These are phyloP conservation scores for Salicornia ramosissima DNA, from an alignment of 148 eudicot species.

Conservation along the genomic window DNA sequence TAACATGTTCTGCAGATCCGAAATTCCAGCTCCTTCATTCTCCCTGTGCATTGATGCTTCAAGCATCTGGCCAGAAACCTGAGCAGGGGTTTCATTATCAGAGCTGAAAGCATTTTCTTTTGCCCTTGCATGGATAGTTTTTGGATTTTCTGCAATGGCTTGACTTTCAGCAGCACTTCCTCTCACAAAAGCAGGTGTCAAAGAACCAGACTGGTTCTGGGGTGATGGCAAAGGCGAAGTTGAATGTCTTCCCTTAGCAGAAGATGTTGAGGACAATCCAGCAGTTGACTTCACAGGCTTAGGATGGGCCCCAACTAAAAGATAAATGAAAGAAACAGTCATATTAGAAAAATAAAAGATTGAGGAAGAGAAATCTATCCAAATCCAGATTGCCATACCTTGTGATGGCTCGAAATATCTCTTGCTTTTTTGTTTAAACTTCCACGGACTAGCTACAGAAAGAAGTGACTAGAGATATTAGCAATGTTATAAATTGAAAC, in stretches of 20 bases:
- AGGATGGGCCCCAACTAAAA: slow-evolving; percentile 50
- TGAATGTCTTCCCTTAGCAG: slow-evolving; percentile 56
- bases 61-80: slow-evolving; percentile 23
- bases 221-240: slow-evolving; percentile 76
- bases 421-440: slow-evolving; percentile 66
- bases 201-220: slow-evolving; percentile 46
- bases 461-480: slow-evolving; percentile 15
- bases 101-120: slow-evolving; percentile 39
- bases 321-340: slow-evolving; percentile 15
- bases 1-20: slow-evolving; percentile 57
- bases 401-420: slow-evolving; percentile 54
- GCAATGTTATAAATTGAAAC: not conserved
- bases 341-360: slow-evolving; percentile 12
- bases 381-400: slow-evolving; percentile 43
- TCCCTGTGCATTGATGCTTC: slow-evolving; percentile 37
- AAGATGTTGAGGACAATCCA: slow-evolving; percentile 44
- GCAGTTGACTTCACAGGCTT: slow-evolving; percentile 51
- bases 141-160: slow-evolving; percentile 33
- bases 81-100: slow-evolving; percentile 41
- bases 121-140: slow-evolving; percentile 29
- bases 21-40: slow-evolving; percentile 36
- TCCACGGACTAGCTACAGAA: slow-evolving; percentile 63
- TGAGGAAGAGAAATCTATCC: not conserved
- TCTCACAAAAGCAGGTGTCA: slow-evolving; percentile 55
- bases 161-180: slow-evolving; percentile 44